Conservation (phyloP, 495 filamentous ascomycete species). For the Melanomma pulvis-pyrius region DNA sequence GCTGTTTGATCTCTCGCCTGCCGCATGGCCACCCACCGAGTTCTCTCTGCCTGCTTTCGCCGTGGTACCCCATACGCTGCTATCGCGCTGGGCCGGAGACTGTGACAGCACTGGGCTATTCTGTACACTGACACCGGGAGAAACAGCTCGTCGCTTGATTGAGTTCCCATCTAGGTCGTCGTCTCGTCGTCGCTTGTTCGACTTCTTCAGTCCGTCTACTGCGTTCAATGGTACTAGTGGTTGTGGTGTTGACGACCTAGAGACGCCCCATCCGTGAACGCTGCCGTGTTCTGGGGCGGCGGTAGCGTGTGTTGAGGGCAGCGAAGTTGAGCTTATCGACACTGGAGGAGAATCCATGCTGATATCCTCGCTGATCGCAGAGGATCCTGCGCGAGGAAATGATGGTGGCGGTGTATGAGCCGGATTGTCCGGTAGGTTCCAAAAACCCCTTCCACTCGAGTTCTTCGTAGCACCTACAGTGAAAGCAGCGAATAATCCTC, state of each 20-base stretch:
- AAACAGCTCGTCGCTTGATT: slow-evolving; percentile 92
- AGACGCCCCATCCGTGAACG: slow-evolving; percentile 39
- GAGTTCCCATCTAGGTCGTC: slow-evolving; percentile 88
- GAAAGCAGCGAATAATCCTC: slow-evolving; percentile 52
- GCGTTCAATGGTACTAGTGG: slow-evolving; percentile 49
- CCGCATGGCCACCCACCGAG: slow-evolving; percentile 52
- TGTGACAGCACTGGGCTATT: slow-evolving; percentile 84
- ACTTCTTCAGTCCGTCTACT: slow-evolving; percentile 65
- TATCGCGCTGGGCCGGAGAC: slow-evolving; percentile 71
- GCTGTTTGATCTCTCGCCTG: slow-evolving; percentile 55
- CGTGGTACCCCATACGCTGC: slow-evolving; percentile 69
- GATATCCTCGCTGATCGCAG: slow-evolving; percentile 72
- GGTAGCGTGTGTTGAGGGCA: slow-evolving; percentile 23
- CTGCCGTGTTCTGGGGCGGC: slow-evolving; percentile 35
- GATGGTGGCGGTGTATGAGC: slow-evolving; percentile 60
- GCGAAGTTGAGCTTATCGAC: slow-evolving; percentile 35
- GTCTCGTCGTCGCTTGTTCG: slow-evolving; percentile 78
- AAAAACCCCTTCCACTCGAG: slow-evolving; percentile 73
- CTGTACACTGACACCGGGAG: slow-evolving; percentile 86
- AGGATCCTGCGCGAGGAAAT: slow-evolving; percentile 59
- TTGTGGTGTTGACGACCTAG: slow-evolving; percentile 58
- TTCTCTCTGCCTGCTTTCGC: slow-evolving; percentile 62
- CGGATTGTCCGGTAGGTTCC: slow-evolving; percentile 66
- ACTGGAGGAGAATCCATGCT: slow-evolving; percentile 71
- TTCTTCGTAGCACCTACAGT: slow-evolving; percentile 71